Evolutionary conservation across 2,329 filamentous ascomycete species (phyloP), one percentile per base, ranked within the genome.

Genomic region (Venturia carpophila): DNA sequence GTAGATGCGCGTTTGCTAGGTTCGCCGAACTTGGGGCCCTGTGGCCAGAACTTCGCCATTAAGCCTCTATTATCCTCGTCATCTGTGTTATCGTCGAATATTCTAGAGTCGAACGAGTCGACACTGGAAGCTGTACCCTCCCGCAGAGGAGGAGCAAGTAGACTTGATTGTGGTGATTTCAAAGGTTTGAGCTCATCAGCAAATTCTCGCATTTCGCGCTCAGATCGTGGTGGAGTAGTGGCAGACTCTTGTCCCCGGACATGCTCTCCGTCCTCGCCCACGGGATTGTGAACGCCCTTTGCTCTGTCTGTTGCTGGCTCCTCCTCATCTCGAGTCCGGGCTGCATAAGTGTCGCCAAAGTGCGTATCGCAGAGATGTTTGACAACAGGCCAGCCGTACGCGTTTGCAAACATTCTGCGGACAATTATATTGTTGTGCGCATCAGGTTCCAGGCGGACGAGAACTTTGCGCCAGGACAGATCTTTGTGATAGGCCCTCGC

Each of bases 371-470:
- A 93, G 24, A 97, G 79, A 76, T 99, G 94, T 76, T 97, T 92
- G 62, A 97, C 81, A 0, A 99, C 94, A 0, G 94, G 94, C 94
- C 94, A 99, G 1, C 94, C 94, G 71, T 96, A 96, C 0, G 94
- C 94, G 72, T 99, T 99, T 65, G 92, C 88, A 74, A 99, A 99
- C 87, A 92, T 96, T 65, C 94, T 88, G 19, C 94, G 88, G 30
- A 99, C 94, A 67, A 97, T 89, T 69, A 99, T 96, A 75, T 99
- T 99, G 77, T 99, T 99, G 78, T 99, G 94, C 0, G 94, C 94
- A 76, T 99, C 94, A 0, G 94, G 94, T 73, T 99, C 93, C 2
- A 99, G 82, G 64, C 94, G 89, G 17, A 99, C 94, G 4, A 99
- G 84, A 1, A 99, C 94, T 74, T 99, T 99, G 58, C 94, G 89